Conservation (phyloP, 345 rosid species). For the Eucalyptus regnans region DNA sequence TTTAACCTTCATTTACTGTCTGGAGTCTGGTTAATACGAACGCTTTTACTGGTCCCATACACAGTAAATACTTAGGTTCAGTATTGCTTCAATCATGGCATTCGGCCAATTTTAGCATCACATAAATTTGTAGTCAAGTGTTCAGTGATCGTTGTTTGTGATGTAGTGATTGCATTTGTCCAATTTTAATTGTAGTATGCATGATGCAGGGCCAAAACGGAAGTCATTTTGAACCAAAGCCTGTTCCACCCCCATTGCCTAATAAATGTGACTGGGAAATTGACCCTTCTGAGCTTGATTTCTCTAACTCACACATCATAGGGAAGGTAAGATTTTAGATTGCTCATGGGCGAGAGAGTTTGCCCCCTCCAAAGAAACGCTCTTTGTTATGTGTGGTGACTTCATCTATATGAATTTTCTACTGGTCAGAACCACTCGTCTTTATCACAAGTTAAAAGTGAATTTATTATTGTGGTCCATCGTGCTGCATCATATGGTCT, state of each 20-base stretch:
- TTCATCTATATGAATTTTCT: background rate
- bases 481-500: background rate
- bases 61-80: background rate
- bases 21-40: background rate
- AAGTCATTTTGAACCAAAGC: slow-evolving; percentile 96
- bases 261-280: slow-evolving; percentile 99
- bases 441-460: background rate
- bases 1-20: background rate
- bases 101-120: background rate
- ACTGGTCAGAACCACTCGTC: background rate
- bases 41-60: background rate
- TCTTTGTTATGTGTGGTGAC: background rate
- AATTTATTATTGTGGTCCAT: background rate
- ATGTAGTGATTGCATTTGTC: background rate
- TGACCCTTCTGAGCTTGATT: slow-evolving; percentile 92
- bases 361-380: background rate
- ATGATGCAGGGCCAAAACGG: slow-evolving; percentile 90
- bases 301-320: slow-evolving; percentile 59
- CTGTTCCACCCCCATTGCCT: slow-evolving; percentile 88
- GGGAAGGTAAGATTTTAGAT: slow-evolving; percentile 59
- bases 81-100: background rate
- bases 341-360: background rate
- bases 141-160: background rate
- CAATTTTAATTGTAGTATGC: background rate
- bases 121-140: background rate